Base-by-base conservation (phyloP, 2,329 filamentous ascomycete species). In the Aureobasidium namibiae region DNA sequence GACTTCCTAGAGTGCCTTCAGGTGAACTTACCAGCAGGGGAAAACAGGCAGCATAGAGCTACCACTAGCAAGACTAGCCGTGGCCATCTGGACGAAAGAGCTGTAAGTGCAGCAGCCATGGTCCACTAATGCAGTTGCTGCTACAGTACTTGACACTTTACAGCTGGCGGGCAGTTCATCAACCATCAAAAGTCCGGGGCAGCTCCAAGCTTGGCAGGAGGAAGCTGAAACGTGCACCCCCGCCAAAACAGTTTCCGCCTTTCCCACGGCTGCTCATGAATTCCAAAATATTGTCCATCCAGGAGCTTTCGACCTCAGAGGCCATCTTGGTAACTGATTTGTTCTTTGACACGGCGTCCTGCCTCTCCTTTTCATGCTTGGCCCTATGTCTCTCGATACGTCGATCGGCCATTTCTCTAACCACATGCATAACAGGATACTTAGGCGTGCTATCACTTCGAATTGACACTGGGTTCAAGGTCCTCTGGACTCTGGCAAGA, bases 1-100 rank as follows among this genome's bases (percentile, higher is more conserved):
- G 18, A 24, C 23, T 8, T 26, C 26, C 18, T 33, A 16, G 7
- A 16, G 23, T 18, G 29, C 14, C 21, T 34, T 9, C n/a, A 8
- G 6, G 26, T 9, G 23, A n/a, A 60, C 82, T 72, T 78, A 89
- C 88, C 79, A 75, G 82, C 82, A 68, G 85, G 82, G 50, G 80
- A 80, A 65, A 89, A 74, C 31, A 90, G 72, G 66, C 78, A 83
- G 67, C 80, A 78, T 34, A 90, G 69, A 49, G 82, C 73, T 64
- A 79, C 75, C 45, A 88, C 66, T 62, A 89, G 70, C 63, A 82
- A 79, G 62, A 89, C 72, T 64, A 84, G 77, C 67, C 82, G 76
- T 69, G 84, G 82, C 88, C 88, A 90, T 74, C 75, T 78, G 70
- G 74, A 76, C 75, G 82, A 82, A 76, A 65, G 69, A 61, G 66